Evolutionary conservation across 2,329 filamentous ascomycete genomes (phyloP), one percentile per base, ranked within the genome.

Genomic region (Fonsecaea multimorphosa): DNA sequence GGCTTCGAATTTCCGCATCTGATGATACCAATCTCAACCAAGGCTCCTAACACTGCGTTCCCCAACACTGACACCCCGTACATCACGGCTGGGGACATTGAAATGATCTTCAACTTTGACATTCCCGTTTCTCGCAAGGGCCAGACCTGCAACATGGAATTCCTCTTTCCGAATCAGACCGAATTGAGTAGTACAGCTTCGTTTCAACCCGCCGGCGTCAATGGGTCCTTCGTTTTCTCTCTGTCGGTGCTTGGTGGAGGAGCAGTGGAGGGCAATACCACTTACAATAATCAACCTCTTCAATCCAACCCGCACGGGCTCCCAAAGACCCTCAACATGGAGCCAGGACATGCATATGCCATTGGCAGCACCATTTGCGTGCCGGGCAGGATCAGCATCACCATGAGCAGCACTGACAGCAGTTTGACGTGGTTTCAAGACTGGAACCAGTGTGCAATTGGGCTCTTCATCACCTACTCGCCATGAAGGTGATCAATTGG

Each of bases 91-190:
- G 59, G 49, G n/a, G 64, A 71, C 44, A 56, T 68, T n/a, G 85
- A 84, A 8, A 84, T 84, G 8, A 83, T 90, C 72, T 91, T 89
- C 83, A 89, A 90, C 79, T 91, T 91, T 77, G 87, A 89, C 73
- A 85, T 91, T 51, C 85, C 84, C 0, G 64, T 75, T 1, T 76
- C 77, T 3, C 82, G 86, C 71, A 70, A 78, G 5, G 85, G 84
- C 69, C 85, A 86, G 77, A 84, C 77, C 1, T 91, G 89, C 78
- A 83, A 81, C 58, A 78, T 90, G 3, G 78, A 87, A 64, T 91
- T 91, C 83, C 79, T 89, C 46, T 85, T 90, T 76, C 88, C 89
- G 12, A 71, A 78, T 57, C 75, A 85, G 67, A 72, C 79, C 22
- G 76, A 87, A 40, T 83, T 89, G 19, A 77, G 85, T 76, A 77